Evolutionary conservation across 495 filamentous ascomycete species (phyloP), one percentile per base, ranked within the genome.

Genomic region (Mycothermus thermophilus): DNA sequence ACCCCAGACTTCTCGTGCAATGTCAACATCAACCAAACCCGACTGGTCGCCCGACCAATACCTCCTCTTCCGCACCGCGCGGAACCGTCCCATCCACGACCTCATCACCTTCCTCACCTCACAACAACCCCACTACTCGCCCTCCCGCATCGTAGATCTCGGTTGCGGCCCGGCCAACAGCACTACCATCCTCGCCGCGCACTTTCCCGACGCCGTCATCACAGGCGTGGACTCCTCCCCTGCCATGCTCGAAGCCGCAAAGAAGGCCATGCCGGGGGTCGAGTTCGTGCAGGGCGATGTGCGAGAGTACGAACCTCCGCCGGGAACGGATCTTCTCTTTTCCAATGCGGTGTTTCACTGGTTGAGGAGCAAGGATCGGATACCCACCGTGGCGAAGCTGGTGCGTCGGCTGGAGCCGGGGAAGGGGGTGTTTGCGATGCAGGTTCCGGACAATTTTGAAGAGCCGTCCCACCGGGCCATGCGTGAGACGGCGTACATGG

Each of bases 111-210:
- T 23, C 34, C 47, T 37, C 16, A 14, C 21, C 22, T 25, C 22
- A 6, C 6, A 6, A 6, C 22, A 25, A 3, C 36, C 34, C 2
- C 5, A 1, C 12, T 35, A 23, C 31, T 2, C 30, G 45, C 1
- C 67, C 63, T 1, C 50, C 4, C 41, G 40, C 5, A 56, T 75
- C 30, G 51, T 69, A 38, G 70, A 75, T 41, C 48, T 74, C 0
- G 71, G 71, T 42, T 74, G 69, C 44, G 71, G 71, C 0, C 69
- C 70, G 0, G 71, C 60, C 0, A 73, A 68, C 47, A 68, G 62
- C 1, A 75, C 71, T 15, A 40, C 46, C 1, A 55, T 59, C 5
- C 56, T 75, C 0, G 40, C 51, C 22, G 33, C 43, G 3, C 55
- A 50, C 10, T 75, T 63, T 35, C 71, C 71, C 0, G 8, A 48